These are phyloP conservation scores for Cydonia oblonga DNA, from an alignment of 331 rosid species.

Conservation along the genomic window DNA sequence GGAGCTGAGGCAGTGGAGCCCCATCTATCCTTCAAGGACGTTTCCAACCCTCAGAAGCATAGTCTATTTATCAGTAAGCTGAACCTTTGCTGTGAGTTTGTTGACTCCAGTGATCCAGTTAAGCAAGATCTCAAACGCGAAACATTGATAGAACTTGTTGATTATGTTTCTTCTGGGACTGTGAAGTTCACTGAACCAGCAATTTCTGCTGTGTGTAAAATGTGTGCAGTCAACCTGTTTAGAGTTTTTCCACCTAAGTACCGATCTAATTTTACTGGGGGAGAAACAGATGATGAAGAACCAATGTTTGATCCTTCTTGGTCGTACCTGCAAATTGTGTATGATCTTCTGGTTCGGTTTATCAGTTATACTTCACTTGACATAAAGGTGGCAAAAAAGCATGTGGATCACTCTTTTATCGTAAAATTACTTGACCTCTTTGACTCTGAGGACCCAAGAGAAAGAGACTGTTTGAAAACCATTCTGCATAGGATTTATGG, in stretches of 20 bases:
- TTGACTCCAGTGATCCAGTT: conserved; percentile 54
- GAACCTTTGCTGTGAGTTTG: conserved; percentile 69
- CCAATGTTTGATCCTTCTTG: conserved; percentile 97
- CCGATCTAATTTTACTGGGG: conserved; percentile 50
- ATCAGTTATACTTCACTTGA: conserved; percentile 65
- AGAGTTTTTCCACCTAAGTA: conserved; percentile 89
- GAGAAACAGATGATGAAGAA: conserved; percentile 88
- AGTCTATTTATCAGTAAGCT: conserved; percentile 75
- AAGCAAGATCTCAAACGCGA: conserved; percentile 87
- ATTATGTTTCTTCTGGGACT: conserved; percentile 81
- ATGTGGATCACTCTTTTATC: conserved; percentile 72
- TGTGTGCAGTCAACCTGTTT: conserved; percentile 77
- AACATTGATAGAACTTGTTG: conserved; percentile 68
- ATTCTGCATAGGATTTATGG: conserved; percentile 87
- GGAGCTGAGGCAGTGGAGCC: conserved; percentile 91
- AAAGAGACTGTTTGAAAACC: conserved; percentile 73
- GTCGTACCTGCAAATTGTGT: conserved; percentile 83
- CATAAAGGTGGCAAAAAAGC: conserved; percentile 66
- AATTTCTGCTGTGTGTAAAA: conserved; percentile 74
- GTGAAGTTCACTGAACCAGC: conserved; percentile 83
- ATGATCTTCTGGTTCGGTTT: conserved; percentile 83
- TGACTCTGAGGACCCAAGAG: conserved; percentile 44
- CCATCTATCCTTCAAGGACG: conserved; percentile 79
- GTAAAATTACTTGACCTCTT: conserved; percentile 83
- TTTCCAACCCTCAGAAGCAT: conserved; percentile 82